A percentile compares a stretch with the other conserved stretches of the same genome.
These are phyloP conservation scores for Lasiosphaeria hispida DNA, from an alignment of 495 filamentous ascomycete genomes.

Conservation along the genomic window DNA sequence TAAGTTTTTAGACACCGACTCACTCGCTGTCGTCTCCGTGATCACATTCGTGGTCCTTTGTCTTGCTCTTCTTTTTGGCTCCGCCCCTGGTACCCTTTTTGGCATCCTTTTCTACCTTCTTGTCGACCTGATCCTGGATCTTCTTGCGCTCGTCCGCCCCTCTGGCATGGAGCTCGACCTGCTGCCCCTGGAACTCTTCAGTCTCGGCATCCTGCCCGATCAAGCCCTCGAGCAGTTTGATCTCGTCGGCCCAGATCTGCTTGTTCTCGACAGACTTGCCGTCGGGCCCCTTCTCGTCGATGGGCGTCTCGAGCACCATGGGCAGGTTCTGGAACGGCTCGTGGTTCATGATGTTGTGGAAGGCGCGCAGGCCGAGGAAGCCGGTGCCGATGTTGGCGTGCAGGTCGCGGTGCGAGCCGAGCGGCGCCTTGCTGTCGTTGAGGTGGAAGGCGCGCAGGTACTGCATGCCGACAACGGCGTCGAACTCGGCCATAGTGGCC, in stretches of 20 bases:
- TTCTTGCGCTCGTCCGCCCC: slow-evolving; percentile 69
- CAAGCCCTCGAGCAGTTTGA: slow-evolving; percentile 83
- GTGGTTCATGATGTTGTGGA: slow-evolving; percentile 89
- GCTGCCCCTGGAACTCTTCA: slow-evolving; percentile 59
- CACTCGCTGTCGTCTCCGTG: slow-evolving; percentile 42
- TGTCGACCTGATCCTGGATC: slow-evolving; percentile 71
- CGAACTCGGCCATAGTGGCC: slow-evolving; percentile 69
- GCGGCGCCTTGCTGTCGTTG: slow-evolving; percentile 90
- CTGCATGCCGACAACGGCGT: slow-evolving; percentile 70
- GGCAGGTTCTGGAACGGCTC: slow-evolving; percentile 71
- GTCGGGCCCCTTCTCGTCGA: slow-evolving; percentile 60
- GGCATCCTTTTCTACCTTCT: slow-evolving; percentile 47
- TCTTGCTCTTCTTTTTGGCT: slow-evolving; percentile 31
- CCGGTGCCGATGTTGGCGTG: slow-evolving; percentile 95
- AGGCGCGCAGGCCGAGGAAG: slow-evolving; percentile 84
- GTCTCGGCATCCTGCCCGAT: slow-evolving; percentile 76
- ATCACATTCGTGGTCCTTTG: slow-evolving; percentile 31
- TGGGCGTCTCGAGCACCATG: slow-evolving; percentile 93
- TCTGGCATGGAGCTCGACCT: slow-evolving; percentile 60
- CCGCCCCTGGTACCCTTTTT: slow-evolving; percentile 44
- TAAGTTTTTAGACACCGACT: not conserved
- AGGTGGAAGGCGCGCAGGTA: slow-evolving; percentile 85
- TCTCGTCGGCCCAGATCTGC: slow-evolving; percentile 77
- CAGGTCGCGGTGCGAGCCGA: slow-evolving; percentile 73
- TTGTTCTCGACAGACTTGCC: slow-evolving; percentile 66